phyloP scores from a whole-genome alignment of 805 yeast genomes.

The Wickerhamomyces bisporus region DNA sequence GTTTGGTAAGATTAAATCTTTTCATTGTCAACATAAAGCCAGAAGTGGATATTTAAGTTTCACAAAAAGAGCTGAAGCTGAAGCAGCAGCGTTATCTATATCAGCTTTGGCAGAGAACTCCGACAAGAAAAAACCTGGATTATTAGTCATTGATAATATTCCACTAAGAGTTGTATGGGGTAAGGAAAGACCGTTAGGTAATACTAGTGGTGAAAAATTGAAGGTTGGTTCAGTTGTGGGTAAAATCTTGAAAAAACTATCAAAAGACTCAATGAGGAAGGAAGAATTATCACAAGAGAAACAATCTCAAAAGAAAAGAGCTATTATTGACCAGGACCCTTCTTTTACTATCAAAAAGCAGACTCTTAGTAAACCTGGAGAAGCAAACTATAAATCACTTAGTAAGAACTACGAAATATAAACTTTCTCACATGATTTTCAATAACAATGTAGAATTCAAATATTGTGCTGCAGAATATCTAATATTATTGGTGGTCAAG shows the following conservation, averaged over 20 bases:
- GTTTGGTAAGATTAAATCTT: slow-evolving; percentile 42
- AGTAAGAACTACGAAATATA: slow-evolving; percentile 8
- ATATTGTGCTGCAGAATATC: no score
- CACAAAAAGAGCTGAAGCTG: slow-evolving; percentile 44
- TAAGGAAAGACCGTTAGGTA: slow-evolving; percentile 37
- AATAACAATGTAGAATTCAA: no score
- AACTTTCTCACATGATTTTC: no score
- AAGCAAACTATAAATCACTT: slow-evolving; percentile 3
- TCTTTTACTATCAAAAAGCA: neutral
- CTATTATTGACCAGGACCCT: neutral
- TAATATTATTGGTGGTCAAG: no score
- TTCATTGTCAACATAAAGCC: slow-evolving; percentile 52
- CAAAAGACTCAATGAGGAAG: slow-evolving; percentile 2
- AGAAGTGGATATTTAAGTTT: slow-evolving; percentile 63
- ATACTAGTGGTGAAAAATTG: slow-evolving; percentile 36
- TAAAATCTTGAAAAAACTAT: slow-evolving; percentile 46
- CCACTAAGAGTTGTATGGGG: slow-evolving; percentile 59
- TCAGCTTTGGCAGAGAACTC: no score
- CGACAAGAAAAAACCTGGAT: slow-evolving; percentile 25
- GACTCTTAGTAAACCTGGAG: neutral
- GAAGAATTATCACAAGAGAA: neutral
- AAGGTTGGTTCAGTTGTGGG: slow-evolving; percentile 46
- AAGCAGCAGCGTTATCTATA: slow-evolving; percentile 31
- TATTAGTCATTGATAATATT: slow-evolving; percentile 29
- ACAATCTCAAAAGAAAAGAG: neutral